Evolutionary conservation across 331 rosid genomes (phyloP).

Genomic region (Telfairia occidentalis): DNA sequence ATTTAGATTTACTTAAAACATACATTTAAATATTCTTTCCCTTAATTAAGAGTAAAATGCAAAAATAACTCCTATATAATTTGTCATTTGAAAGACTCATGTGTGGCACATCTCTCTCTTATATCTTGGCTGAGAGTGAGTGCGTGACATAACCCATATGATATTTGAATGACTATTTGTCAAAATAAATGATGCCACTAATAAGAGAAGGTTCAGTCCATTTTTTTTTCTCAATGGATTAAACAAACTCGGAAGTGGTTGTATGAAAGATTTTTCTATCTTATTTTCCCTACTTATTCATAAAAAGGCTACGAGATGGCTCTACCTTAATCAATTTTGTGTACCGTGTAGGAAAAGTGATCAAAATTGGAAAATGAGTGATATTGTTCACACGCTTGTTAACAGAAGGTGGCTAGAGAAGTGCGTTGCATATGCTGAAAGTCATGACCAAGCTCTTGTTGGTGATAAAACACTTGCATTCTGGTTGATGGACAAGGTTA

Average conservation of each 20-base stretch:
- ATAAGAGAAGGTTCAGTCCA: neutral
- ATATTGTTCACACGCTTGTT: constrained; percentile 64
- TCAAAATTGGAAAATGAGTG: constrained; percentile 76
- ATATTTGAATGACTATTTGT: neutral
- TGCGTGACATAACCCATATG: neutral
- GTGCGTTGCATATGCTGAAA: constrained; percentile 89
- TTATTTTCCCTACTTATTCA: neutral
- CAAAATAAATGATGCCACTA: neutral
- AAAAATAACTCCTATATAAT: neutral
- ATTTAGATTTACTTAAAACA: neutral
- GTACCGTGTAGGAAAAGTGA: constrained; percentile 47
- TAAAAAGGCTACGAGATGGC: neutral
- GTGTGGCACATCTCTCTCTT: neutral
- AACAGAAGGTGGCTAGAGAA: constrained; percentile 97
- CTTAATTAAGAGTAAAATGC: neutral
- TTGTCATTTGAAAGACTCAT: neutral
- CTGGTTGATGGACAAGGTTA: constrained; percentile 99
- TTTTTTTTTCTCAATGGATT: neutral
- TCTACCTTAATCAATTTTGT: constrained; percentile 1
- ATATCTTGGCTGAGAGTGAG: neutral
- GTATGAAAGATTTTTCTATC: neutral
- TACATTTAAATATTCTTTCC: neutral
- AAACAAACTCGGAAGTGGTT: neutral
- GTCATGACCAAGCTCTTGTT: constrained; percentile 99
- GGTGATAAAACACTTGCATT: constrained; percentile 98